phyloP scores from a whole-genome alignment of 2,329 filamentous ascomycete species.

The Talaromyces funiculosus region DNA sequence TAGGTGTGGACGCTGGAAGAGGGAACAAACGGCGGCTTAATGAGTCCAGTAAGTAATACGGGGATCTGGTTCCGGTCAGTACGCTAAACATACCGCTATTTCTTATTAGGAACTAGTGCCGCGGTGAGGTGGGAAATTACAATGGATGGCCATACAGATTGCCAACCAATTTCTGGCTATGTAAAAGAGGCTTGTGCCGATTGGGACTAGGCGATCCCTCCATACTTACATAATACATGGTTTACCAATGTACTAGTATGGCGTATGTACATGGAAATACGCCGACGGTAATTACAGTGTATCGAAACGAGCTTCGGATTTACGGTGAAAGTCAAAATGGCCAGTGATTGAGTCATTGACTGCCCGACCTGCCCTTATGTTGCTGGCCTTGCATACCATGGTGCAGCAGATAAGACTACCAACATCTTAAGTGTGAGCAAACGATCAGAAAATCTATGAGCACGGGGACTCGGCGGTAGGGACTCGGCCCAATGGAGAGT shows the following conservation, averaged over 20 bases:
- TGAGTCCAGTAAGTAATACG: conserved; percentile 11
- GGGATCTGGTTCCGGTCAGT: conserved; percentile 12
- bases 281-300: conserved; percentile 1
- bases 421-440: background rate
- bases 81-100: conserved; percentile 2
- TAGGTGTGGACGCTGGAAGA: conserved; percentile 3
- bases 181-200: background rate
- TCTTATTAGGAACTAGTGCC: background rate
- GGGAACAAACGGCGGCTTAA: conserved; percentile 11
- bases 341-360: conserved; percentile 12
- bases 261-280: background rate
- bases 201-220: background rate
- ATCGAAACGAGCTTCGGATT: background rate
- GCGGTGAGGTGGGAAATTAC: background rate
- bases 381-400: background rate
- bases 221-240: background rate
- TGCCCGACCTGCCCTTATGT: background rate
- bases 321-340: background rate
- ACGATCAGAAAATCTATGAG: background rate
- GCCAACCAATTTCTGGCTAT: background rate
- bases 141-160: background rate
- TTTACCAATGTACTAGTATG: background rate
- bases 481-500: conserved; percentile 2
- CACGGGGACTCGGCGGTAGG: background rate
- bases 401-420: background rate